phyloP scores from a whole-genome alignment of 2,329 filamentous ascomycete species.

The Hirsutella rhossiliensis region DNA sequence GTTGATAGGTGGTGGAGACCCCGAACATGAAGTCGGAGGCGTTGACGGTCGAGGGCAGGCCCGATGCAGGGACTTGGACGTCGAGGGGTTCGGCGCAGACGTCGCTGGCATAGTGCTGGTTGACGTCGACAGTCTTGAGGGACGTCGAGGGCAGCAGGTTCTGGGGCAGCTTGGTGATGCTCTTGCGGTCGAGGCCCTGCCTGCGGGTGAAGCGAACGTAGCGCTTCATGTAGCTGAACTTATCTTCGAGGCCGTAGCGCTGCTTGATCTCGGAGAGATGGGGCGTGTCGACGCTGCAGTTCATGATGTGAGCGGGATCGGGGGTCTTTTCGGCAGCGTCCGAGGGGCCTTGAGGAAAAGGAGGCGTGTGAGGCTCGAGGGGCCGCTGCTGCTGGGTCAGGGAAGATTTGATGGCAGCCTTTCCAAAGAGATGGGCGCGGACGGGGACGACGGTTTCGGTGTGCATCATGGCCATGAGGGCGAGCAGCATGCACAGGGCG shows the following conservation, averaged over 20 bases:
- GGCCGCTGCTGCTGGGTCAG: constrained; percentile 17
- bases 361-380: constrained; percentile 11
- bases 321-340: constrained; percentile 7
- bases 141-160: constrained; percentile 31
- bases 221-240: constrained; percentile 43
- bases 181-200: constrained; percentile 34
- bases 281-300: constrained; percentile 36
- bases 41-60: constrained; percentile 36
- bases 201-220: constrained; percentile 38
- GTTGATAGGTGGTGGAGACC: constrained; percentile 44
- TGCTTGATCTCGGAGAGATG: constrained; percentile 32
- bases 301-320: constrained; percentile 21
- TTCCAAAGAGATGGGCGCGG: constrained; percentile 25
- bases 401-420: constrained; percentile 15
- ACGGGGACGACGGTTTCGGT: constrained; percentile 26
- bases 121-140: constrained; percentile 36
- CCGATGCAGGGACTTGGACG: constrained; percentile 37
- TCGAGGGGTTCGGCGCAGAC: constrained; percentile 36
- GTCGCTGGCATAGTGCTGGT: constrained; percentile 26
- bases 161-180: constrained; percentile 37
- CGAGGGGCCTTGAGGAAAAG: constrained; percentile 6
- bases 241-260: constrained; percentile 34
- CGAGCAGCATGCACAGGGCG: constrained; percentile 28
- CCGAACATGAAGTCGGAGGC: constrained; percentile 47
- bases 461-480: constrained; percentile 28